Evolutionary conservation across 139 green algal species (phyloP).

Genomic region (Axilococcus clingmanii): DNA sequence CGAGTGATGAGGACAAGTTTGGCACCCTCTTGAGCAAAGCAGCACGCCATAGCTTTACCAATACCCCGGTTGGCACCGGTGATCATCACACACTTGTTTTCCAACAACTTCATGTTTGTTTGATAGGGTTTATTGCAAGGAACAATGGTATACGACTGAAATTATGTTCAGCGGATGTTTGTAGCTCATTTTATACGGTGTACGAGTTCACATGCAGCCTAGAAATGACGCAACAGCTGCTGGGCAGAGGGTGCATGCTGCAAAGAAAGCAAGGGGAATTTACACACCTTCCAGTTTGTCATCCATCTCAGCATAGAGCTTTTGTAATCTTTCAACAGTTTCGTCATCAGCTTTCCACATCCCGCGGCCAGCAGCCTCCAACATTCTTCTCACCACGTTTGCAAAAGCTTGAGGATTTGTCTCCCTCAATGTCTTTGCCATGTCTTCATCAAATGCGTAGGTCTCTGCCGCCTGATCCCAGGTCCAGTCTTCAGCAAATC

Average conservation of each 20-base stretch:
- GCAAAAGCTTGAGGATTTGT: constrained; percentile 56
- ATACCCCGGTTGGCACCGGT: neutral
- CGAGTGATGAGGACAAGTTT: neutral
- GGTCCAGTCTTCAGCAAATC: constrained; percentile 86
- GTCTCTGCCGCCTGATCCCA: constrained; percentile 85
- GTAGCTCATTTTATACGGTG: no score
- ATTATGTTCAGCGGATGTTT: no score
- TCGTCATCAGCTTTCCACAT: constrained; percentile 79
- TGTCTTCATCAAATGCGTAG: constrained; percentile 82
- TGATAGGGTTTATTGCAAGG: no score
- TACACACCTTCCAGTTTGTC: constrained; percentile 83
- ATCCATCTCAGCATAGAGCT: constrained; percentile 81
- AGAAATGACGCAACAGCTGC: no score
- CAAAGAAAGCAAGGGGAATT: constrained; percentile 5
- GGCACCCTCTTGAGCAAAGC: neutral
- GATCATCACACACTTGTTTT: no score
- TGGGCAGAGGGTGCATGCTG: no score
- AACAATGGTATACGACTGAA: no score
- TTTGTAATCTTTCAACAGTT: constrained; percentile 53
- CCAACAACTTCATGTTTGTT: no score
- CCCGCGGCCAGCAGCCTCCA: constrained; percentile 86
- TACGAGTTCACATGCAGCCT: no score
- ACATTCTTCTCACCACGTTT: constrained; percentile 77
- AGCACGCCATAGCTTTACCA: neutral
- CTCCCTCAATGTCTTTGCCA: constrained; percentile 65